Evolutionary conservation across 352 stramenopile species (phyloP).

Genomic region (Globisporangium lucens): DNA sequence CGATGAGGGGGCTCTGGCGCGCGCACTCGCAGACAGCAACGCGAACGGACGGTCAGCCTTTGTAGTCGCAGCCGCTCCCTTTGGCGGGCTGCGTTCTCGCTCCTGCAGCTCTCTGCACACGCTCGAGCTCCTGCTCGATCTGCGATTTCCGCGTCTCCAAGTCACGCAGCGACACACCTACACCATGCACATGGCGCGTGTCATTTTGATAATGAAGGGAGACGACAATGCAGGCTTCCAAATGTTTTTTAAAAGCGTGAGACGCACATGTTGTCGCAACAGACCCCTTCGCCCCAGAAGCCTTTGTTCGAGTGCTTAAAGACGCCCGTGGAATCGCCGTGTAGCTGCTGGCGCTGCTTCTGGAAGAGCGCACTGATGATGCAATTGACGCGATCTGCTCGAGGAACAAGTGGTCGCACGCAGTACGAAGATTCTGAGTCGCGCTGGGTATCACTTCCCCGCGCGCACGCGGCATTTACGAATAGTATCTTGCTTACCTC

Average conservation of each 20-base stretch:
- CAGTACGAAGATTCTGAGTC: not conserved
- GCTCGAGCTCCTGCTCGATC: slow-evolving; percentile 31
- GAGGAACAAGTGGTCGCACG: not conserved
- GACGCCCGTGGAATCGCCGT: not conserved
- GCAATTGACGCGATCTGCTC: slow-evolving; percentile 24
- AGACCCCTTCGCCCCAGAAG: slow-evolving; percentile 13
- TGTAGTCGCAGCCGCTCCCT: not conserved
- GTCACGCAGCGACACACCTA: slow-evolving; percentile 49
- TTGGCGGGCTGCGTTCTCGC: slow-evolving; percentile 7
- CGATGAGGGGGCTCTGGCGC: not conserved
- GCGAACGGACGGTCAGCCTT: slow-evolving; percentile 14
- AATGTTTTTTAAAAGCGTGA: not conserved
- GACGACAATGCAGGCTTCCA: not conserved
- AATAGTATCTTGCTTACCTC: not conserved
- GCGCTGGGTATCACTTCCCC: not conserved
- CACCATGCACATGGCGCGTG: not conserved
- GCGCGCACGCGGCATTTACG: not conserved
- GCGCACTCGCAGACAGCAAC: slow-evolving; percentile 12
- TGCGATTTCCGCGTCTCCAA: slow-evolving; percentile 55
- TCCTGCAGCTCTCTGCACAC: slow-evolving; percentile 20
- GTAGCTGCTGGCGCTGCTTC: slow-evolving; percentile 12
- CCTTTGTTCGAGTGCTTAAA: not conserved
- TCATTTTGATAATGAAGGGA: not conserved
- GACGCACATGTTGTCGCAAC: slow-evolving; percentile 40
- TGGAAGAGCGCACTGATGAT: slow-evolving; percentile 11